Percentiles rank a stretch among this genome's conserved stretches.
phyloP scores from a whole-genome alignment of 202 grass and related monocot genomes.

The Elaeis oleifera region DNA sequence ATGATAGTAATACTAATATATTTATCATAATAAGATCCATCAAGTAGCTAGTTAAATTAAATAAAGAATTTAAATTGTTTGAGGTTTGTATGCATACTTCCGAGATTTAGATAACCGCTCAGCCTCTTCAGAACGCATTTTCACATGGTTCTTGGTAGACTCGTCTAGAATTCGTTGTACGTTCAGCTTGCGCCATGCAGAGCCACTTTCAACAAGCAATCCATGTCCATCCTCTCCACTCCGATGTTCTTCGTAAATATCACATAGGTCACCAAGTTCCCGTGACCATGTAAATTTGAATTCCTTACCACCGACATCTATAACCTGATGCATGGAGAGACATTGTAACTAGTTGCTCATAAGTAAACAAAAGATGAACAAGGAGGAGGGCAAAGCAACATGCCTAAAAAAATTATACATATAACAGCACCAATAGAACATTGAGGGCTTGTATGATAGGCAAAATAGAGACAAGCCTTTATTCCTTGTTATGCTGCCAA shows the following conservation, averaged over 20 bases:
- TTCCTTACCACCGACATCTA: conserved; percentile 80
- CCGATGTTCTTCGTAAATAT: conserved; percentile 84
- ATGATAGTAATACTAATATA: too few relatives aligned
- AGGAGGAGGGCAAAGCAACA: too few relatives aligned
- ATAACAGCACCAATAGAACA: too few relatives aligned
- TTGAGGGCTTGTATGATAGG: too few relatives aligned
- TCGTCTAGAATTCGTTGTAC: conserved; percentile 98
- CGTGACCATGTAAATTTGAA: conserved; percentile 74
- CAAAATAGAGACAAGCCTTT: too few relatives aligned
- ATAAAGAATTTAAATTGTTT: too few relatives aligned
- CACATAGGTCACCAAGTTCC: conserved; percentile 72
- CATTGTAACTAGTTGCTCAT: neutral
- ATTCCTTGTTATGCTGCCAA: too few relatives aligned
- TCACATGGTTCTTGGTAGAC: conserved; percentile 87
- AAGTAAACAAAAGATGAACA: too few relatives aligned
- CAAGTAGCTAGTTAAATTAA: too few relatives aligned
- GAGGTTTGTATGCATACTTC: conserved; percentile 50
- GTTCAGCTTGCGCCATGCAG: conserved; percentile 88
- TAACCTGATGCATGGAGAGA: conserved; percentile 50
- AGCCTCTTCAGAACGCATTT: conserved; percentile 94
- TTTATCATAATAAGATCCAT: too few relatives aligned
- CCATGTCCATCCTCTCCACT: conserved; percentile 78
- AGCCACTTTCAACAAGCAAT: conserved; percentile 75
- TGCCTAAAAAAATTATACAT: too few relatives aligned
- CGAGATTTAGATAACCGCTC: conserved; percentile 80